Evolutionary conservation across 2,329 filamentous ascomycete species (phyloP).

Genomic region (Chaetomium strumarium): DNA sequence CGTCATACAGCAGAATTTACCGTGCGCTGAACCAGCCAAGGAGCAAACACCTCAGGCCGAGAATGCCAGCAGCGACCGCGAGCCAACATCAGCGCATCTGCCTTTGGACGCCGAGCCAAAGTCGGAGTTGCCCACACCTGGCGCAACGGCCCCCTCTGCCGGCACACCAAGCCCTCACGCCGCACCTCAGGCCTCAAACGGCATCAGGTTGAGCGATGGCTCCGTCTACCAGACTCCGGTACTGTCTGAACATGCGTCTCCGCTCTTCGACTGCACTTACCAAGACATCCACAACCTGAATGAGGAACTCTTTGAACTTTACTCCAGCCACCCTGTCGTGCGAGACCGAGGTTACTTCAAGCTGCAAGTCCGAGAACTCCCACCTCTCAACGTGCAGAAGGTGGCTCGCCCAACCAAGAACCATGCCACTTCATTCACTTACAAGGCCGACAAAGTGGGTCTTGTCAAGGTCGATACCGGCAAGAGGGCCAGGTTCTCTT

Average conservation of each 20-base stretch:
- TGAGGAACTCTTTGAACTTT: slow-evolving; percentile 24
- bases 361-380: slow-evolving; percentile 22
- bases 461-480: slow-evolving; percentile 25
- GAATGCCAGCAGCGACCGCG: neutral
- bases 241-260: slow-evolving; percentile 15
- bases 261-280: slow-evolving; percentile 24
- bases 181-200: neutral
- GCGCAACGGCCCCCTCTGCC: neutral
- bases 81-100: neutral
- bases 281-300: slow-evolving; percentile 23
- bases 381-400: slow-evolving; percentile 17
- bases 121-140: neutral
- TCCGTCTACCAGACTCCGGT: slow-evolving; percentile 11
- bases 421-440: slow-evolving; percentile 24
- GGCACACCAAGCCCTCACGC: neutral
- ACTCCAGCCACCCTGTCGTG: slow-evolving; percentile 23
- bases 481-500: slow-evolving; percentile 17
- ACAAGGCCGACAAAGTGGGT: slow-evolving; percentile 19
- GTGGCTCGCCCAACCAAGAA: slow-evolving; percentile 19
- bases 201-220: slow-evolving; percentile 15
- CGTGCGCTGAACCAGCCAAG: neutral
- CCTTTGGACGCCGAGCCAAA: neutral
- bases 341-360: slow-evolving; percentile 24
- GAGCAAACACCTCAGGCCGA: neutral
- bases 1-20: neutral